Base-by-base conservation (phyloP, 305 asterid species). In the Vinca major region DNA sequence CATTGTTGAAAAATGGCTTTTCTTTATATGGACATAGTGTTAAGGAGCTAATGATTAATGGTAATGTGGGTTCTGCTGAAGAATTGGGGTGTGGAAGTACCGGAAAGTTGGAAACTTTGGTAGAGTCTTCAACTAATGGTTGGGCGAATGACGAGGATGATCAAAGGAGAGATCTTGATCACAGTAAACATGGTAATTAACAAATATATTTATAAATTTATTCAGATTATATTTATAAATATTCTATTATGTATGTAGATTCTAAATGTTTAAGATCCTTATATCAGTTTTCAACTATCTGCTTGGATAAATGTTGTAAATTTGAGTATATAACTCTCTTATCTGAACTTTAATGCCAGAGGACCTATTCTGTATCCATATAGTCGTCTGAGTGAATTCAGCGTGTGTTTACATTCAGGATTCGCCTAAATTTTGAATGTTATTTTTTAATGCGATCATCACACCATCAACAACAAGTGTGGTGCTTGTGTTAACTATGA, bases 1-100 rank as follows among this genome's bases (percentile, higher is more conserved):
- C 81, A 54, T 73, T 94, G 80, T 53, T 75, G 68, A 86, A 78
- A 55, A 81, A 80, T 57, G 91, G 89, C 17, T 92, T 86, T 77
- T 63, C 63, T 4, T 72, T 77, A 52, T 43, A 41, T 63, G 77
- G 3, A 54, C 66, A 26, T 71, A 56, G 40, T 43, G 67, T 5
- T 58, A 68, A 12, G 21, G 44, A 64, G 10, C 3, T 66, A 40
- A 68, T 68, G 47, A 73, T 49, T 40, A 63, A 70, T 67, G 80
- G 78, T 68, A 72, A 61, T 69, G 50, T 47, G 65, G 77, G 56
- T 44, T 49, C 66, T 39, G 74, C 73, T 67, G 83, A 75, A n/a
- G 77, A 70, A 74, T 81, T 75, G 21, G 56, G 49, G 21, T 51
- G 63, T 67, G 51, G 9, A 14, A 76, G 68, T 72, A 67, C 50